Percentiles rank a stretch among this genome's conserved stretches.
Evolutionary conservation across 2,329 filamentous ascomycete genomes (phyloP).

Genomic region (Chrysosporium keratinophilum): DNA sequence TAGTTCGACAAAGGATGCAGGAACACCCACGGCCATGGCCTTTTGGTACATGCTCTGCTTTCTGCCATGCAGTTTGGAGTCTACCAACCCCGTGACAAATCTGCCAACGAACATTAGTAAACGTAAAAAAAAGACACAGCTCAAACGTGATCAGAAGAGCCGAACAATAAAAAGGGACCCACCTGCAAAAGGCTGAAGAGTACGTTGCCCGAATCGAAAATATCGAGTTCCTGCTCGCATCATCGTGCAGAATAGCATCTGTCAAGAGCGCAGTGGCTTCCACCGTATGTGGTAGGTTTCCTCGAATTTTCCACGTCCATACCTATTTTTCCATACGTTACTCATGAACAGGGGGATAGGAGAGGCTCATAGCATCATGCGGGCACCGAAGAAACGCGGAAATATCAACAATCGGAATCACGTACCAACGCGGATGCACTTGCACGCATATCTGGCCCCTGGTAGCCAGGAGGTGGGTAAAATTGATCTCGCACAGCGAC

Average conservation of each 20-base stretch:
- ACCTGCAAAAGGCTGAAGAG: conserved; percentile 39
- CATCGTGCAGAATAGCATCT: conserved; percentile 38
- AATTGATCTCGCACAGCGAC: conserved; percentile 31
- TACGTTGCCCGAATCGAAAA: conserved; percentile 39
- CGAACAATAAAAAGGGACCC: not conserved
- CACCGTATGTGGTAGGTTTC: conserved; percentile 37
- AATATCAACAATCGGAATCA: conserved; percentile 5
- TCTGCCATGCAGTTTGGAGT: conserved; percentile 34
- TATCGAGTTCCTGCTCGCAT: conserved; percentile 32
- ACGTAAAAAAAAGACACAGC: not conserved
- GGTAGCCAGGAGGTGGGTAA: conserved; percentile 27
- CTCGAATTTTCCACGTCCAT: conserved; percentile 37
- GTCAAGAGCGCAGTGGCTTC: conserved; percentile 39
- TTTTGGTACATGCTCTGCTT: conserved; percentile 39
- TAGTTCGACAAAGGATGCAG: conserved; percentile 71
- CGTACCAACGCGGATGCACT: conserved; percentile 34
- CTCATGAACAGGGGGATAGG: conserved; percentile 4
- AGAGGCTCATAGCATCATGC: not conserved
- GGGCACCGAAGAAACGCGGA: not conserved
- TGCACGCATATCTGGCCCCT: conserved; percentile 30
- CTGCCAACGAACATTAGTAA: conserved; percentile 19
- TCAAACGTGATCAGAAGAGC: not conserved
- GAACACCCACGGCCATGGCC: conserved; percentile 33
- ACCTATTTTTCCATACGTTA: conserved; percentile 24
- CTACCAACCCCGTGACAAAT: conserved; percentile 38